Conservation (phyloP, 2,329 filamentous ascomycete species). For the Beauveria caledonica region DNA sequence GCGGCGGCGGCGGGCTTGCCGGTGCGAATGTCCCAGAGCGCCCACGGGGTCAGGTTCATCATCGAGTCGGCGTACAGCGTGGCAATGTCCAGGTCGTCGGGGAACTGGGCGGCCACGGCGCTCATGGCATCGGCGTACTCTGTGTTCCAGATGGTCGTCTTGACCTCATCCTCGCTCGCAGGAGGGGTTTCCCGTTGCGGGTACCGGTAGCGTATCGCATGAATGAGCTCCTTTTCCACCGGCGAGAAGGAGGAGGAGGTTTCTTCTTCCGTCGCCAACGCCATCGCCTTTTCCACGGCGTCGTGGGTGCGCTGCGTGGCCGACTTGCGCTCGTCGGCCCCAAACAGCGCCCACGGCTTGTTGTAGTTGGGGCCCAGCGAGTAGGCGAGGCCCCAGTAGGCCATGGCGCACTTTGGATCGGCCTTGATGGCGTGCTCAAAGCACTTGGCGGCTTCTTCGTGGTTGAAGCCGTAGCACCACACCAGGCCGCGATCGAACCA, state of each 20-base stretch:
- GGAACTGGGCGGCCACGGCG: conserved; percentile 25
- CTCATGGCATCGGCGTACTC: conserved; percentile 33
- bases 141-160: conserved; percentile 36
- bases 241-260: conserved; percentile 7
- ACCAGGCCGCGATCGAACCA: conserved; percentile 69
- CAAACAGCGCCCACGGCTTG: conserved; percentile 69
- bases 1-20: conserved; percentile 25
- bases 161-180: conserved; percentile 32
- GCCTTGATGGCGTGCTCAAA: conserved; percentile 50
- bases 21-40: conserved; percentile 32
- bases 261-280: conserved; percentile 11
- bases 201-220: conserved; percentile 54
- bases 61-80: conserved; percentile 33
- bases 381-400: conserved; percentile 64
- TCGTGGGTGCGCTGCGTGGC: conserved; percentile 33
- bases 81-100: conserved; percentile 32
- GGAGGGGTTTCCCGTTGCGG: conserved; percentile 30
- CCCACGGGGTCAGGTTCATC: conserved; percentile 42
- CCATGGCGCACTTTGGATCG: conserved; percentile 52
- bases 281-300: conserved; percentile 22
- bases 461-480: conserved; percentile 71
- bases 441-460: conserved; percentile 59
- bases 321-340: conserved; percentile 46
- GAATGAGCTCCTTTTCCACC: conserved; percentile 52
- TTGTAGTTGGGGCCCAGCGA: conserved; percentile 67